phyloP scores from a whole-genome alignment of 345 rosid species.

The Heritiera littoralis region DNA sequence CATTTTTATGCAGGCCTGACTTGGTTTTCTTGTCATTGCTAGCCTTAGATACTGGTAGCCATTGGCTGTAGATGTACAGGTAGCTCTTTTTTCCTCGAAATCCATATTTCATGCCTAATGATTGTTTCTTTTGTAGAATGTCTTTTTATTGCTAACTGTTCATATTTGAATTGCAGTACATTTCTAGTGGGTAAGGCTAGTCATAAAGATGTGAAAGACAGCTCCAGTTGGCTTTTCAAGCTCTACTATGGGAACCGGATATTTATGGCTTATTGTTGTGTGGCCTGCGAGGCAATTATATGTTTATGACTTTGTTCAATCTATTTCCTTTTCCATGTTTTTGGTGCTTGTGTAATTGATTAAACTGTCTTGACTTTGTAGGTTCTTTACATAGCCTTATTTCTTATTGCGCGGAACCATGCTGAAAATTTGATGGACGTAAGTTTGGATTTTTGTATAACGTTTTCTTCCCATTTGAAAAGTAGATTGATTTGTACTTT shows the following conservation, averaged over 20 bases:
- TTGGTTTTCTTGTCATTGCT: slow-evolving; percentile 75
- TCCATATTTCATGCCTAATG: background rate
- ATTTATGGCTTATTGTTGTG: slow-evolving; percentile 90
- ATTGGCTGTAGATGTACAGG: slow-evolving; percentile 97
- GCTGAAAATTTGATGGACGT: slow-evolving; percentile 60
- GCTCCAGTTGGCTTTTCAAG: slow-evolving; percentile 84
- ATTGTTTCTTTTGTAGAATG: background rate
- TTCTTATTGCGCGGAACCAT: slow-evolving; percentile 63
- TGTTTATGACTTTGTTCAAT: background rate
- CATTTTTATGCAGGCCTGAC: slow-evolving; percentile 67
- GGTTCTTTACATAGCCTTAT: slow-evolving; percentile 79
- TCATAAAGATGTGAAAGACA: slow-evolving; percentile 93
- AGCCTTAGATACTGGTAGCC: slow-evolving; percentile 86
- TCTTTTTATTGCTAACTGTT: slow-evolving; percentile 15
- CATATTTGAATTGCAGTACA: slow-evolving; percentile 58
- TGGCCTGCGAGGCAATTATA: slow-evolving; percentile 74
- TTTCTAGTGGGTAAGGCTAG: slow-evolving; percentile 80
- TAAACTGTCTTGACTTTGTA: slow-evolving; percentile 26
- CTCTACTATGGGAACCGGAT: slow-evolving; percentile 89
- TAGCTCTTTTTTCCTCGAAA: slow-evolving; percentile 24
- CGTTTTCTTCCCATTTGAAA: background rate
- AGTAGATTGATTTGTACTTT: background rate
- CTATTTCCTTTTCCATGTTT: background rate
- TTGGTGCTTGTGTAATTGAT: slow-evolving; percentile 12
- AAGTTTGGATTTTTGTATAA: slow-evolving; percentile 31